Evolutionary conservation across 495 filamentous ascomycete species (phyloP), one percentile per base, ranked within the genome.

Genomic region (Penicillium steckii): DNA sequence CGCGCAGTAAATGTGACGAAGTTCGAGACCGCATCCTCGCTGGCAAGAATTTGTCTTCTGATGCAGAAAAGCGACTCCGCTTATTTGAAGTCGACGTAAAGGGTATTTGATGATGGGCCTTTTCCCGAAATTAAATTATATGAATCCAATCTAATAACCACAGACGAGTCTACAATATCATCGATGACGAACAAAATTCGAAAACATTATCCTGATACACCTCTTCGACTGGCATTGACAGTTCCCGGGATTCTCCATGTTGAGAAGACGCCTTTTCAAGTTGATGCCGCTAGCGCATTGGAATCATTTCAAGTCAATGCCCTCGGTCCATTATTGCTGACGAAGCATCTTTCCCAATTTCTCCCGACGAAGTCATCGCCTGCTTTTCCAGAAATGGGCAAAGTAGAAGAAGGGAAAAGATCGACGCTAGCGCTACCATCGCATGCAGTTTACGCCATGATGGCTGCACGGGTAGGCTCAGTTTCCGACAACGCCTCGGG

Each of bases 381-480:
- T 1, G 62, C 32, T n/a, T 72, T 69, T 30, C 46, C 53, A 3
- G 21, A 33, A 1, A 22, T 3, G 6, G 9, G 40, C 50, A 18
- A 8, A 2, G 27, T 46, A 37, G 27, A 15, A 2, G 10, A 47
- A 2, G 25, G 52, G 6, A 23, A 54, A 9, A 7, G 37, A n/a
- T 5, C 19, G 21, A 1, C n/a, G n/a, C 37, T 72, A 8, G 42
- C 50, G 0, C 53, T 75, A 5, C 75, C 68, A 0, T 47, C 53
- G 3, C 76, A 81, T 48, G 84, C 87, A 0, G 77, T 85, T 8
- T 87, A 86, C 67, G 78, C 83, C 9, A 80, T 79, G 52, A 86
- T 91, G 79, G 83, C 85, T 3, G 90, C 89, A 0, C 81, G 90
- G 8, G 87, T 95, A 0, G 91, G 90, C 2, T 85, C 79, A 3